Evolutionary conservation across 1,139 yeast species (phyloP), one percentile per base, ranked within the genome.

Genomic region (Candida frijolesensis): DNA sequence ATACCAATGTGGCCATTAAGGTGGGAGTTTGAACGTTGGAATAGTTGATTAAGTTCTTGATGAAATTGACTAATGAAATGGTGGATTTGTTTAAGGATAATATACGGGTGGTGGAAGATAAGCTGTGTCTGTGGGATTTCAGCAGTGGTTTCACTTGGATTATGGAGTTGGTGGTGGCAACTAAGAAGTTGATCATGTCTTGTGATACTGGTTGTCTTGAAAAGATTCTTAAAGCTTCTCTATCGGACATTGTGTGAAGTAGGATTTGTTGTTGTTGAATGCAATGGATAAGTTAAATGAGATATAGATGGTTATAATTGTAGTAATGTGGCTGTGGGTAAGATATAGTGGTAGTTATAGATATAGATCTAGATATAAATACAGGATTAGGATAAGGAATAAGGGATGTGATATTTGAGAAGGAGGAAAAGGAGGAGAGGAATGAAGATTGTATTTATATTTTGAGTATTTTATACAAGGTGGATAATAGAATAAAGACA

Each of bases 21-120:
- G 98, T 94, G 39, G 97, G 92, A 3, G 96, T 89, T 71, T 92
- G 97, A 22, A 94, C 98, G 65, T 92, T 91, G 12, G 97, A 89
- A 62, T 87, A 84, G 51, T 76, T 78, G 54, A 92, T 85, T 58
- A 92, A 74, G 46, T 80, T 82, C 56, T 83, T 78, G 59, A 92
- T 91, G 72, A 92, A 92, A 15, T 72, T 71, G 44, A 75, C 74
- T 55, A 94, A 66, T 6, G 74, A 60, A 32, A 69, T 63, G 11
- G 51, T 55, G 41, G 55, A 52, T 25, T 25, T 25, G 51, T 60
- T 63, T 27, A 49, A 33, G 9, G 49, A 42, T 33, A 44, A 9
- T 16, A 51, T 37, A 18, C 32, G 29, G 2, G 44, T 11, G n/a
- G 52, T 59, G 39, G 56, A 25, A 9, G 29, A 38, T 12, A 46